Evolutionary conservation across 2,329 filamentous ascomycete species (phyloP), one percentile per base, ranked within the genome.

Genomic region (Calonectria pseudoreteaudii): DNA sequence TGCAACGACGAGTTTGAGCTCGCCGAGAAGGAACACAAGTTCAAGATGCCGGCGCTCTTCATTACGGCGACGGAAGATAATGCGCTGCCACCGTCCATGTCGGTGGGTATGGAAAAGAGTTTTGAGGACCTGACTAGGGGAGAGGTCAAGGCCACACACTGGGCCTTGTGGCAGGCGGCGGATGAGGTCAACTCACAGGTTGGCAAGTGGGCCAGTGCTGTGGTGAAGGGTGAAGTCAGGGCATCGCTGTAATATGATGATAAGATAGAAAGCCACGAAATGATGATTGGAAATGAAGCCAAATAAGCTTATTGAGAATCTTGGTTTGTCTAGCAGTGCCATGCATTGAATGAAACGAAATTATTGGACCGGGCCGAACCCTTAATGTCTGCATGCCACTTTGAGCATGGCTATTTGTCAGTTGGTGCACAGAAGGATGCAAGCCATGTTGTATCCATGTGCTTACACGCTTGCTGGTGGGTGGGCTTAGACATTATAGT

Each of bases 81-180:
- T 0, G 94, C 96, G 1, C 86, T 98, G 77, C 93, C 93, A 71
- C 92, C 94, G 0, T 86, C 88, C 49, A 91, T 98, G 90, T 90
- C 93, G 1, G 85, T 84, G 30, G 90, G 90, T 0, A 98, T 98
- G 95, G 92, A 92, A 26, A 86, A 88, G 76, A 86, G 87, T 75
- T 91, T 96, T 73, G 89, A 90, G 3, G 88, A 91, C 60, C 84
- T 97, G 80, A 93, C 90, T 10, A 88, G 89, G 74, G 88, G 86
- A 11, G 91, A 94, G 82, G 93, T 98, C 10, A 69, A 92, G 44
- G 89, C 93, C 0, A 87, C 89, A 23, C 97, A 98, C 85, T 98
- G 96, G 96, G 94, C 93, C 58, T 85, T 98, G 82, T 93, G 91
- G 87, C 91, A 98, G 87, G 91, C 90, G 76, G 89, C 93, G 0